Conservation (phyloP, 306 rosid genomes). For the Vicia faba region DNA sequence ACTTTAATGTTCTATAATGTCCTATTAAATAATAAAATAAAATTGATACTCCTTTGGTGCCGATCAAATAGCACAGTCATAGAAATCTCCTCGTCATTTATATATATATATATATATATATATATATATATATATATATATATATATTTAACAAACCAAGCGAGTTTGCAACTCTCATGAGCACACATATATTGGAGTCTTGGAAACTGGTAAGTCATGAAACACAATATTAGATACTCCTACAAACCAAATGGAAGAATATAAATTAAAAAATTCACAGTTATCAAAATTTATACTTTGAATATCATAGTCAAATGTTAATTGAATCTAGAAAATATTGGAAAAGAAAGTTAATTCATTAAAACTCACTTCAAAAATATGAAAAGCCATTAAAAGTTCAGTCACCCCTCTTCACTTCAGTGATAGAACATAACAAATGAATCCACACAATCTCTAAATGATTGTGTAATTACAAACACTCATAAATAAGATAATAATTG, state of each 20-base stretch:
- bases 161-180: conserved; percentile 68
- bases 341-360: background rate
- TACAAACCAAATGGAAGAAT: background rate
- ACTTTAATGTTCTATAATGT: no score
- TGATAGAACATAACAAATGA: background rate
- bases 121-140: no score
- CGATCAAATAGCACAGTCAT: conserved; percentile 90
- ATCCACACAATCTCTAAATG: background rate
- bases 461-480: background rate
- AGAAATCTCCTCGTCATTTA: conserved; percentile 55
- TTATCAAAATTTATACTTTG: background rate
- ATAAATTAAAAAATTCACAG: background rate
- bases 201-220: conserved; percentile 51
- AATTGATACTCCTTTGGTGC: no score
- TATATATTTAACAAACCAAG: no score
- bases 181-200: conserved; percentile 76
- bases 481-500: background rate
- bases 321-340: background rate
- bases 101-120: no score
- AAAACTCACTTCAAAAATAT: conserved; percentile 78
- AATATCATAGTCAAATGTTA: background rate
- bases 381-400: conserved; percentile 91
- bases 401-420: conserved; percentile 91
- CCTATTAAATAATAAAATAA: no score
- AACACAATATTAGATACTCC: conserved; percentile 35